Percentiles rank a stretch among this genome's conserved stretches.
phyloP scores from a whole-genome alignment of 2,329 filamentous ascomycete genomes.

The Gliomastix tumulicola region DNA sequence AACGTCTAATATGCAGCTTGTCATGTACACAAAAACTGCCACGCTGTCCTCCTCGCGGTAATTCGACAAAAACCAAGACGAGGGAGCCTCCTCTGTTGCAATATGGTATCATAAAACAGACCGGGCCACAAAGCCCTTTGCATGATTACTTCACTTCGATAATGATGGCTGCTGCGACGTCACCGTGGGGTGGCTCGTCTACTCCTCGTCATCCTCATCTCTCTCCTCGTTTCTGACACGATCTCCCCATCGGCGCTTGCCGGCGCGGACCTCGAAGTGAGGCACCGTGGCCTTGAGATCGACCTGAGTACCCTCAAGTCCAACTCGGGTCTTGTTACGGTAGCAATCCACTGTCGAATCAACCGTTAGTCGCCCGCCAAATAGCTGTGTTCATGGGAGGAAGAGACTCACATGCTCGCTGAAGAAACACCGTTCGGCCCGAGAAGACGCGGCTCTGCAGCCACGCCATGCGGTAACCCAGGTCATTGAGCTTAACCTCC shows the following conservation, averaged over 20 bases:
- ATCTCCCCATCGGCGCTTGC: constrained; percentile 71
- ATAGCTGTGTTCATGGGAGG: too few relatives aligned
- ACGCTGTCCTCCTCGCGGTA: too few relatives aligned
- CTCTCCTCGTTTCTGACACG: constrained; percentile 31
- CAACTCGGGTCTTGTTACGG: constrained; percentile 80
- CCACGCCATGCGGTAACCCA: constrained; percentile 96
- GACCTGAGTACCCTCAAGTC: constrained; percentile 71
- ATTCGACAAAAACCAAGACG: too few relatives aligned
- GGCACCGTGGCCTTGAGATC: constrained; percentile 68
- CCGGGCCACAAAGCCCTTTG: too few relatives aligned
- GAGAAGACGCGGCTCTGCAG: constrained; percentile 89
- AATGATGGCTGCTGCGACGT: too few relatives aligned
- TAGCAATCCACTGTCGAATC: constrained; percentile 84
- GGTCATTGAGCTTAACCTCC: constrained; percentile 86
- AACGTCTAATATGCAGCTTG: too few relatives aligned
- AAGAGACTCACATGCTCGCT: constrained; percentile 72
- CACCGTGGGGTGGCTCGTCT: too few relatives aligned
- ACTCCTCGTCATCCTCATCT: constrained; percentile 19
- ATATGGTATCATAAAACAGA: constrained; percentile 25
- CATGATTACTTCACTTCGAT: too few relatives aligned
- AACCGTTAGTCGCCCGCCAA: too few relatives aligned
- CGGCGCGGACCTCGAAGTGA: constrained; percentile 83
- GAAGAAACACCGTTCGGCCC: constrained; percentile 77
- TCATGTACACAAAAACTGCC: too few relatives aligned
- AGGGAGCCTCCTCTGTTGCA: too few relatives aligned